Base-by-base conservation (phyloP, 2,329 filamentous ascomycete genomes). In the Malbranchea zuffiana region DNA sequence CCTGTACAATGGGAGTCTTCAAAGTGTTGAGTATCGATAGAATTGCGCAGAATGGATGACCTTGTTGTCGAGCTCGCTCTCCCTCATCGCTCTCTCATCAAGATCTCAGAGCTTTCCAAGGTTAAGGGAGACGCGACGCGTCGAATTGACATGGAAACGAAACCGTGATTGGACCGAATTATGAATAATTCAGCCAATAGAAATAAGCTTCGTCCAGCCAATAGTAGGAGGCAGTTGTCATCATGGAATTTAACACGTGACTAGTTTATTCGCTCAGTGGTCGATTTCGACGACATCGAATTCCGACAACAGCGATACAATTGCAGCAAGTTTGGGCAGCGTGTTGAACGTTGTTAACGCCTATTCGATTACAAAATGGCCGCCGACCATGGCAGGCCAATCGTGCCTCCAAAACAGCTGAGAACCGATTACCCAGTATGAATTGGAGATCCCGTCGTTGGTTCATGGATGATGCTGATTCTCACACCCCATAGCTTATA, bases 381-480 rank as follows among this genome's bases (percentile, higher is more conserved):
- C 30, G 51, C 52, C 39, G 56, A 60, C 45, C 44, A 53, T 26
- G 54, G 54, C 42, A 59, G 61, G 54, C 58, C 62, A 38, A 55
- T 78, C 54, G 72, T 83, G 47, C 80, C 82, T 41, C 79, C 81
- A 59, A 92, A 90, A 75, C 72, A 77, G 57, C 67, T 86, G 51
- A 71, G 79, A 59, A 83, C 82, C 52, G 80, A 90, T 43, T 96
- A 83, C 61, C 88, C 88, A 41, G 90, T 96, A 68, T 55, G 83
- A 69, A 38, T 41, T 51, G 13, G 7, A 33, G 16, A 35, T n/a
- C n/a, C n/a, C n/a, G n/a, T n/a, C n/a, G n/a, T n/a, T n/a, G n/a
- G n/a, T n/a, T n/a, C n/a, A 28, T 42, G 50, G n/a, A 12, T 12
- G 24, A 27, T 30, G 11, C 37, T 44, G 33, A 37, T 27, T 10